Conservation (phyloP, 2,329 filamentous ascomycete genomes). For the Colletotrichum tofieldiae region DNA sequence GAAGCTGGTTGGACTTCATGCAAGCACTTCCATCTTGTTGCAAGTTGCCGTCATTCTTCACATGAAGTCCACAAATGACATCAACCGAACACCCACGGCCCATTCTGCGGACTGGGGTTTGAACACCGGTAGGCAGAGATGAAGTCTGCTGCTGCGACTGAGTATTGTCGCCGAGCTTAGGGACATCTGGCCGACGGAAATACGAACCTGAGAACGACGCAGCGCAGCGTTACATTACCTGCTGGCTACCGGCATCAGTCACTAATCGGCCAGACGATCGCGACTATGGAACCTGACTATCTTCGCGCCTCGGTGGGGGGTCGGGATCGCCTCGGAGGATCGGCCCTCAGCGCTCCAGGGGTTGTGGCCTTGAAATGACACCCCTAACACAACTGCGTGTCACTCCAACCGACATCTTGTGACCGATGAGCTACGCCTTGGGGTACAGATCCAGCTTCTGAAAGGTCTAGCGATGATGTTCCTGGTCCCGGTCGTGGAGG, state of each 20-base stretch:
- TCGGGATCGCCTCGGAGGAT: conserved; percentile 25
- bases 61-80: conserved; percentile 38
- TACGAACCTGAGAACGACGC: conserved; percentile 22
- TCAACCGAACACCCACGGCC: conserved; percentile 9
- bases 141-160: conserved; percentile 7
- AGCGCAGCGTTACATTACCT: conserved; percentile 25
- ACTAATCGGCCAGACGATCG: conserved; percentile 18
- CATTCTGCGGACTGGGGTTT: conserved; percentile 3
- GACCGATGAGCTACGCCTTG: background rate
- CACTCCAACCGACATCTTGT: conserved; percentile 2
- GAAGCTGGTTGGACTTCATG: conserved; percentile 19
- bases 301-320: background rate
- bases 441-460: background rate
- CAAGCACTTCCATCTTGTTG: conserved; percentile 21
- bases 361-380: conserved; percentile 23
- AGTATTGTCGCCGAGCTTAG: conserved; percentile 17
- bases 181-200: conserved; percentile 23
- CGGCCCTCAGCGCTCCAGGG: background rate
- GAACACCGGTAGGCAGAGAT: background rate
- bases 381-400: conserved; percentile 7
- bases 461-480: background rate
- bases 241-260: conserved; percentile 27
- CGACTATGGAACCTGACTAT: background rate
- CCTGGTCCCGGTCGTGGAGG: background rate
- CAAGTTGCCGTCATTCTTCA: conserved; percentile 10